Evolutionary conservation across 169 alveolate species (phyloP), one percentile per base, ranked within the genome.

Genomic region (Ichthyophthirius multifiliis): DNA sequence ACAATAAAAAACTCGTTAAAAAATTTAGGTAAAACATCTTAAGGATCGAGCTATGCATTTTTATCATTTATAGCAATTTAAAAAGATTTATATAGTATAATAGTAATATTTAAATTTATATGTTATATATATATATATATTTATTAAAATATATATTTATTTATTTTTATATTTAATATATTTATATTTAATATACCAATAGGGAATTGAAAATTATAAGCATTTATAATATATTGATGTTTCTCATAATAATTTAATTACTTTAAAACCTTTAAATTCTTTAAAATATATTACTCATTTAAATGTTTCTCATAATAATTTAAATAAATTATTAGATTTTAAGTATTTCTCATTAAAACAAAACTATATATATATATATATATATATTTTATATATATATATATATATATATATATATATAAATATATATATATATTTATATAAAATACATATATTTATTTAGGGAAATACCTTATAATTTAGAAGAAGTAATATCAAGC

Each of bases 401-500:
- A 65, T 0, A 2, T 3, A 6, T 34, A 7, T 30, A 65, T n/a
- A 4, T 37, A n/a, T n/a, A n/a, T n/a, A n/a, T n/a, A n/a, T n/a
- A n/a, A n/a, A n/a, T n/a, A n/a, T n/a, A n/a, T n/a, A n/a, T 16
- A 34, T 0, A n/a, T 7, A 0, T 67, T 34, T 67, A 20, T 37
- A 67, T 18, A 67, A 27, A 37, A 9, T 20, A 7, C 35, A 67
- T 67, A 0, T 5, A 37, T 15, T n/a, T n/a, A 37, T 3, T 27
- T 46, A 65, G 86, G 23, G 67, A 34, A 32, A 62, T 81, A n/a
- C 86, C 86, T 34, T 55, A 39, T 18, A 39, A 81, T 37, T 48
- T 81, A 0, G 76, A 89, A 75, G 91, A 89, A 73, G 94, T 87
- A n/a, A 91, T 90, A 63, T 90, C 85, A 45, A 87, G 95, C 12